These are phyloP conservation scores for Bisporella sp. DNA, from an alignment of 2,329 filamentous ascomycete genomes.

Conservation along the genomic window DNA sequence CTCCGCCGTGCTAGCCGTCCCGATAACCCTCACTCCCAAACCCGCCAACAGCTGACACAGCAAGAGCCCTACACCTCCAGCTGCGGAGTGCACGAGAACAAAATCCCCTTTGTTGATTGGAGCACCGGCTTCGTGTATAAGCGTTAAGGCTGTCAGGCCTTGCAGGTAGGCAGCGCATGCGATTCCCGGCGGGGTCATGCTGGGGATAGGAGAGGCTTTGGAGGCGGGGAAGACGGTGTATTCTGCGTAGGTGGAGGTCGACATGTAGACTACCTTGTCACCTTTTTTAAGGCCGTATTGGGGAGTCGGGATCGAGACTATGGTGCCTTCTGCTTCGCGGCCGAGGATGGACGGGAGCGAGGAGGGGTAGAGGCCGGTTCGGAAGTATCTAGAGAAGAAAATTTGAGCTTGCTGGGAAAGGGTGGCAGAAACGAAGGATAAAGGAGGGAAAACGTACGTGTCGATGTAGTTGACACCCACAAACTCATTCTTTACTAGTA, in stretches of 20 bases:
- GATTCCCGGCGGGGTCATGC: constrained; percentile 49
- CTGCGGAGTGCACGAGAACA: constrained; percentile 78
- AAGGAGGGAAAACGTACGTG: constrained; percentile 40
- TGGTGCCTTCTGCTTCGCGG: constrained; percentile 68
- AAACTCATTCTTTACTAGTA: constrained; percentile 75
- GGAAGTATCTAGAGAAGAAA: constrained; percentile 60
- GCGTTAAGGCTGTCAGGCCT: constrained; percentile 74
- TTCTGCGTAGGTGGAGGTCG: constrained; percentile 45
- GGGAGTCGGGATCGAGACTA: constrained; percentile 51
- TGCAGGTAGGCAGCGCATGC: constrained; percentile 68
- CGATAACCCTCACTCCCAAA: constrained; percentile 72
- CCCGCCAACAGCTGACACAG: constrained; percentile 67
- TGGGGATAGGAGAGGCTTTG: constrained; percentile 57
- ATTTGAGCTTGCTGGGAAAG: background rate
- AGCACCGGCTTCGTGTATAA: constrained; percentile 65
- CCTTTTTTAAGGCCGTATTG: constrained; percentile 50
- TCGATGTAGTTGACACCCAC: constrained; percentile 87
- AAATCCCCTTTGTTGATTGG: constrained; percentile 67
- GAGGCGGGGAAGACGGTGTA: constrained; percentile 46
- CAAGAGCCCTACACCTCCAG: constrained; percentile 72
- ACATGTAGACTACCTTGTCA: constrained; percentile 66
- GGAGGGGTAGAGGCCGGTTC: constrained; percentile 72
- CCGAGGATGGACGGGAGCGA: constrained; percentile 70
- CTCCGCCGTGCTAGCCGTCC: constrained; percentile 65
- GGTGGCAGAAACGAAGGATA: background rate